Base-by-base conservation (phyloP, 176 grass and related monocot genomes). In the Hyparrhenia diplandra region DNA sequence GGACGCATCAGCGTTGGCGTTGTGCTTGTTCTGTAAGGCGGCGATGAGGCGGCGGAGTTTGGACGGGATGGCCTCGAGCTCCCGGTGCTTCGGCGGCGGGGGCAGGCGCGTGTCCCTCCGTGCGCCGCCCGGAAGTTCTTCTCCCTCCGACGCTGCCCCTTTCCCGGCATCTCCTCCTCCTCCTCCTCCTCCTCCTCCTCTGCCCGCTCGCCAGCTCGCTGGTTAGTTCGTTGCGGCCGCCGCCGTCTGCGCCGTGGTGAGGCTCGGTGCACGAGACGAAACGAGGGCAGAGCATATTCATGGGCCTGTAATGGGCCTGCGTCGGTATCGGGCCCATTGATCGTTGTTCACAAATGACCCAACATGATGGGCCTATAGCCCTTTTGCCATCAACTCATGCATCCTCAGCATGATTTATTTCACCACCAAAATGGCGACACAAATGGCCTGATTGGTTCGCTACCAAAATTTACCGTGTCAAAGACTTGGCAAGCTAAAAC, bases 11-110 rank as follows among this genome's bases (percentile, higher is more conserved):
- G 39, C 49, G 9, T 4, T 55, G 62, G 12, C 55, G 63, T 23
- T 35, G 13, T 85, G 82, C 21, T 89, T 81, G 29, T 85, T 91
- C 86, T 88, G 91, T 72, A 99, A 70, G 47, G 88, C n/a, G n/a
- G n/a, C 85, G 82, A 99, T 95, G 20, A 99, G 85, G 79, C 80
- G 89, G 82, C 96, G 89, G 64, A 95, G 92, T 76, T 95, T 95
- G 76, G 90, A 93, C 14, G 89, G 92, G 76, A 95, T 74, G 49
- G 86, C 92, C 61, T 99, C 92, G 49, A 99, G 79, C 75, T 99
- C 96, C 75, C 78, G 82, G 47, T 84, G 66, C 70, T 90, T 99
- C 7, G 96, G 96, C 40, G 92, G 90, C 5, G 92, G 90, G 37
- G 96, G 87, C 3, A 95, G 87, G 21, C 92, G 82, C 43, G 64